A percentile compares a stretch with the other conserved stretches of the same genome.
These are phyloP conservation scores for Bipolaris sorokiniana DNA, from an alignment of 2,329 filamentous ascomycete species.

Conservation along the genomic window DNA sequence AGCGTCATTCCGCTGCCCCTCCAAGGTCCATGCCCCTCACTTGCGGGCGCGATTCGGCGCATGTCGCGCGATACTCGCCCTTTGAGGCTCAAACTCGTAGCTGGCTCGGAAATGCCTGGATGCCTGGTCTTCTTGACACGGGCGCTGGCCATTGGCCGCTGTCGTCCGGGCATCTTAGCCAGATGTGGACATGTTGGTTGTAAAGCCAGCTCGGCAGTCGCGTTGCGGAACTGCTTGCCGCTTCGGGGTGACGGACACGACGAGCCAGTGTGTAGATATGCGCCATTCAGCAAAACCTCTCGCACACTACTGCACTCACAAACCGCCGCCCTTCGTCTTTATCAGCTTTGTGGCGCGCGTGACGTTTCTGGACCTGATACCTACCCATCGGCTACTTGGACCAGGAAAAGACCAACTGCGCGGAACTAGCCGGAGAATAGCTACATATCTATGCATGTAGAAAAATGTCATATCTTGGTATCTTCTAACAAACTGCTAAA, in stretches of 20 bases:
- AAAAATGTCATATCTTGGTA: conserved; percentile 2
- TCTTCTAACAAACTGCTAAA: not conserved
- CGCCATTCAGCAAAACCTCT: conserved; percentile 11
- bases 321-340: not conserved
- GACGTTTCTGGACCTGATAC: not conserved
- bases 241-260: conserved; percentile 22
- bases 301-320: not conserved
- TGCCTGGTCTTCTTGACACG: conserved; percentile 7
- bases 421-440: too few species aligned
- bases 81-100: conserved; percentile 36
- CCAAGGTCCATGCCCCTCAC: conserved; percentile 31
- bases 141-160: conserved; percentile 18
- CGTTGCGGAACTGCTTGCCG: conserved; percentile 28
- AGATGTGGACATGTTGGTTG: conserved; percentile 18
- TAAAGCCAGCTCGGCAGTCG: conserved; percentile 7
- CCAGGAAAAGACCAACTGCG: not conserved
- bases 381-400: not conserved
- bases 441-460: not conserved
- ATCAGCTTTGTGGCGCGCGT: not conserved
- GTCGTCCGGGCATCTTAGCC: conserved; percentile 27
- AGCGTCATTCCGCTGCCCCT: conserved; percentile 32
- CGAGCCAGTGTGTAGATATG: conserved; percentile 6
- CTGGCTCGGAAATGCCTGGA: conserved; percentile 22
- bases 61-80: conserved; percentile 34
- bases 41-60: conserved; percentile 29